phyloP scores from a whole-genome alignment of 305 asterid genomes.

The Fraxinus greggii region DNA sequence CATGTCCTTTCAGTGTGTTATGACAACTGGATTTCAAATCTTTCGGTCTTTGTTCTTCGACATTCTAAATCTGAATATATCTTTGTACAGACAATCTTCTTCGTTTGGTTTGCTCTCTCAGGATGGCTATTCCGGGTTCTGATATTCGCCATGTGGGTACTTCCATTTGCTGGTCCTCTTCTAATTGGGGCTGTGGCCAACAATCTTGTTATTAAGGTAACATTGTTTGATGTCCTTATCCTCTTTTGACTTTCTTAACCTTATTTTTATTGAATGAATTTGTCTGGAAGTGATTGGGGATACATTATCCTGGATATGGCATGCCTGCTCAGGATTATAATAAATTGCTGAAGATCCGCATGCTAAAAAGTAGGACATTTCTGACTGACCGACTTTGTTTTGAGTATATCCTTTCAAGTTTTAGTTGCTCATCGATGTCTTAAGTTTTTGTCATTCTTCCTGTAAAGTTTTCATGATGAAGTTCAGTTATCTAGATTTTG shows the following conservation, averaged over 20 bases:
- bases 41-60: constrained; percentile 10
- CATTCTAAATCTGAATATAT: constrained; percentile 20
- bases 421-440: background rate
- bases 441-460: background rate
- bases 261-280: background rate
- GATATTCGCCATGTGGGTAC: constrained; percentile 72
- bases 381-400: background rate
- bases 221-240: constrained; percentile 8
- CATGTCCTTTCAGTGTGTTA: constrained; percentile 12
- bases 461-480: background rate
- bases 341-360: background rate
- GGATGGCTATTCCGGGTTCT: constrained; percentile 90
- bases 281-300: background rate
- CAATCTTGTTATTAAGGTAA: constrained; percentile 89
- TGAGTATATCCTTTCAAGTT: background rate
- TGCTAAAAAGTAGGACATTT: background rate
- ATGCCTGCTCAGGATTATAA: background rate
- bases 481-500: background rate
- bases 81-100: constrained; percentile 74
- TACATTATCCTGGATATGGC: background rate
- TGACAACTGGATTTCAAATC: constrained; percentile 17
- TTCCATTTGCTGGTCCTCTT: constrained; percentile 97
- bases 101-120: constrained; percentile 90
- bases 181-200: constrained; percentile 76
- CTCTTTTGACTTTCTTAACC: background rate